These are phyloP conservation scores for Eucommia ulmoides DNA, from an alignment of 257 asterid genomes.

Conservation along the genomic window DNA sequence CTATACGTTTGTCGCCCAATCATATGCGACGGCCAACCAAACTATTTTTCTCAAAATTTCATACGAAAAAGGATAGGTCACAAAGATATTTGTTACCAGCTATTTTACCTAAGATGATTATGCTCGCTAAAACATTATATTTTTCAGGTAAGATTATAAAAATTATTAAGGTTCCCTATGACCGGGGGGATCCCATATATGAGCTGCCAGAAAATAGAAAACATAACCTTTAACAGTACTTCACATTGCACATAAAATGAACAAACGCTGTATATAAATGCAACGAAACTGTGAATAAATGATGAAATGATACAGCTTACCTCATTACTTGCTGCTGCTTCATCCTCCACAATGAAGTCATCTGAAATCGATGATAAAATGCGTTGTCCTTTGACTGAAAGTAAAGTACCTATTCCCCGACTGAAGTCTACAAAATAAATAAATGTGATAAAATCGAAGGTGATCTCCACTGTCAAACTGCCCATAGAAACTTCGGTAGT, in stretches of 20 bases:
- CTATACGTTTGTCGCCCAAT: too few species aligned
- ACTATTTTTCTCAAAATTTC: too few species aligned
- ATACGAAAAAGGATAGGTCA: too few species aligned
- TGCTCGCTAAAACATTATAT: too few species aligned
- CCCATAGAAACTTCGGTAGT: conserved; percentile 5
- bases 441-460: conserved; percentile 32
- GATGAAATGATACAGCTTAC: conserved; percentile 27
- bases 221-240: neutral
- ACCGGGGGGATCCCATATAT: neutral
- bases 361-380: conserved; percentile 53
- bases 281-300: too few species aligned
- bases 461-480: conserved; percentile 12
- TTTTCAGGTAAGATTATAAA: too few species aligned
- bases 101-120: too few species aligned
- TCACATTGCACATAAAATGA: neutral
- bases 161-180: neutral
- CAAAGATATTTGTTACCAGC: too few species aligned
- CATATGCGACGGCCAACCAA: too few species aligned
- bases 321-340: conserved; percentile 39
- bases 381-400: conserved; percentile 58
- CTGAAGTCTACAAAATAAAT: too few species aligned
- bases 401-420: conserved; percentile 58
- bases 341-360: conserved; percentile 50
- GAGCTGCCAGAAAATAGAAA: neutral
- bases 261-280: neutral